phyloP scores from a whole-genome alignment of 208 protist species.

The Balamuthia mandrillaris region DNA sequence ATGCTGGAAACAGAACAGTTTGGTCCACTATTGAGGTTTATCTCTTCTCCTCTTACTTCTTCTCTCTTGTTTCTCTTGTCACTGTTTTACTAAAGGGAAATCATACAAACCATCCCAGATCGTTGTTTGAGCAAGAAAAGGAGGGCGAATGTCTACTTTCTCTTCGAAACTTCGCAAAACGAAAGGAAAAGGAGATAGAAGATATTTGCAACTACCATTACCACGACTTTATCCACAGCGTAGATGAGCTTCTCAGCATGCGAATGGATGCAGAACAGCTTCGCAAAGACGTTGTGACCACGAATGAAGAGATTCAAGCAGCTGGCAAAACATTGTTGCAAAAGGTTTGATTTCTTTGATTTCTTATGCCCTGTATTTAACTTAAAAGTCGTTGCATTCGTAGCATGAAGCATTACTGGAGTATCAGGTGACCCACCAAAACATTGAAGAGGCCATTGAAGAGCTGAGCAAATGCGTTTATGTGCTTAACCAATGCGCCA shows the following conservation, averaged over 20 bases:
- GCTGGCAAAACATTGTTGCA: not conserved
- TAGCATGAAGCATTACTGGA: not conserved
- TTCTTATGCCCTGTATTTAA: not conserved
- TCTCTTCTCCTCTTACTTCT: not conserved
- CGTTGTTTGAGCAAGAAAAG: conserved; percentile 26
- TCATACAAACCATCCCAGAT: not conserved
- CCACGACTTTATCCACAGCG: conserved; percentile 7
- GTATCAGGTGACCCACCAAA: not conserved
- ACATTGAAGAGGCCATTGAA: not conserved
- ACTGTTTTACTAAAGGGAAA: not conserved
- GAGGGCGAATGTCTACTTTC: not conserved
- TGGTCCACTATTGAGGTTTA: not conserved
- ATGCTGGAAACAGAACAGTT: not conserved
- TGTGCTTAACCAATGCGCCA: not conserved
- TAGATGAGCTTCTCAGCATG: not conserved
- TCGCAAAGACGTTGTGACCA: not conserved
- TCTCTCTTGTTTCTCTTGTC: not conserved
- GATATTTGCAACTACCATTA: not conserved
- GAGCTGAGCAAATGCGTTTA: not conserved
- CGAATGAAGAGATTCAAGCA: not conserved
- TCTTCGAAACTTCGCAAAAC: not conserved
- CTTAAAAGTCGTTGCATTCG: not conserved
- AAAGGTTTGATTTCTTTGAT: not conserved
- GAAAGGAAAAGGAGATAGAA: conserved; percentile 8
- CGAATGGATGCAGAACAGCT: not conserved